Conservation (phyloP, 179 eudicot genomes). For the Dionaea muscipula region DNA sequence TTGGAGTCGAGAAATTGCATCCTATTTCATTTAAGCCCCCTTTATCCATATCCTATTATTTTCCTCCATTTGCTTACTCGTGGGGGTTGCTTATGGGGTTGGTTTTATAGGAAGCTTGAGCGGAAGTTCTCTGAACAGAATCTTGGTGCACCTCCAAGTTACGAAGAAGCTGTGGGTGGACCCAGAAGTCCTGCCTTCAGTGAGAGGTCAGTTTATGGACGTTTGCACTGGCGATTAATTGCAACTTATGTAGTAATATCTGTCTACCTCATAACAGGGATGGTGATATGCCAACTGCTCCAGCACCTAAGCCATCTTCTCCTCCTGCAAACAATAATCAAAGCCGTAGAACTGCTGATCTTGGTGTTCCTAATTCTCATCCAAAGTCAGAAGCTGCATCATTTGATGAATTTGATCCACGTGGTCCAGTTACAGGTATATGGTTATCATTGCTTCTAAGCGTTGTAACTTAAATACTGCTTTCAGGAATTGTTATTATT, state of each 20-base stretch:
- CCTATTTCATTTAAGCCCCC: no score
- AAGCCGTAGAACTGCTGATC: slow-evolving; percentile 20
- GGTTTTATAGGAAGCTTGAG: slow-evolving; percentile 33
- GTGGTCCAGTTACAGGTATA: slow-evolving; percentile 56
- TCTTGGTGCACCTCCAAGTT: slow-evolving; percentile 74
- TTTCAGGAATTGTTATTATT: not conserved
- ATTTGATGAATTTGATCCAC: slow-evolving; percentile 88
- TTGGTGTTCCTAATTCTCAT: slow-evolving; percentile 14
- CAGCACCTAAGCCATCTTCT: slow-evolving; percentile 48
- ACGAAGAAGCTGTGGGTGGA: slow-evolving; percentile 76
- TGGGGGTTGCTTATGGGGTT: not conserved
- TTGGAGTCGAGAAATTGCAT: no score
- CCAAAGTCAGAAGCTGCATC: slow-evolving; percentile 31
- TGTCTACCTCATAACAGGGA: slow-evolving; percentile 27
- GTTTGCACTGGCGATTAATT: not conserved
- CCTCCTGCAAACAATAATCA: slow-evolving; percentile 24
- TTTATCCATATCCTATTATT: slow-evolving; percentile 6
- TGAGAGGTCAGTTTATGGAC: slow-evolving; percentile 43
- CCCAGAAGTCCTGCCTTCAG: slow-evolving; percentile 54
- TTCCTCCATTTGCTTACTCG: slow-evolving; percentile 1
- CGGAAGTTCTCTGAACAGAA: slow-evolving; percentile 69
- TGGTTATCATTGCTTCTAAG: not conserved
- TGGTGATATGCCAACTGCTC: slow-evolving; percentile 43
- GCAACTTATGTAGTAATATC: slow-evolving; percentile 1
- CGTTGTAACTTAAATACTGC: not conserved